Percentiles rank a stretch among this genome's conserved stretches.
Conservation (phyloP, 2,329 filamentous ascomycete genomes). For the Lachnellula occidentalis region DNA sequence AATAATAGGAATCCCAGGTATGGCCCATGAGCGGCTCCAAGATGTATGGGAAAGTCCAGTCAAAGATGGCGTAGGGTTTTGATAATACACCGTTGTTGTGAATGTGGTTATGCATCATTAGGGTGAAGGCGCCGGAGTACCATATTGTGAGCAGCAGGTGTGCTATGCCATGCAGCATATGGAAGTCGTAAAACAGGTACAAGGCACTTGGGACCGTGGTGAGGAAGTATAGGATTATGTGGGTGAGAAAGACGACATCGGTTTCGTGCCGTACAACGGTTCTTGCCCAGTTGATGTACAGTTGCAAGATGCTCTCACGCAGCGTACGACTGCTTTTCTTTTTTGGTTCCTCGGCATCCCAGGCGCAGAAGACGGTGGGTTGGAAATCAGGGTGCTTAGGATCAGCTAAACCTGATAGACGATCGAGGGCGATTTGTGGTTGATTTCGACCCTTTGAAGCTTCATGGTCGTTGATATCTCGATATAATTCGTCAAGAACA, state of each 20-base stretch:
- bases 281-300: slow-evolving; percentile 19
- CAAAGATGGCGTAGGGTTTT: slow-evolving; percentile 50
- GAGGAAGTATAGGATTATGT: slow-evolving; percentile 65
- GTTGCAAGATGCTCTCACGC: slow-evolving; percentile 6
- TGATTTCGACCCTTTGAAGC: not conserved
- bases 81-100: slow-evolving; percentile 66
- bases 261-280: slow-evolving; percentile 30
- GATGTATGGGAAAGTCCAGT: slow-evolving; percentile 65
- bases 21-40: slow-evolving; percentile 74
- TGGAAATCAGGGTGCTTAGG: slow-evolving; percentile 14
- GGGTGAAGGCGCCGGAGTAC: slow-evolving; percentile 68
- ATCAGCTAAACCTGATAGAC: not conserved
- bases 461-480: slow-evolving; percentile 5
- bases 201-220: slow-evolving; percentile 66
- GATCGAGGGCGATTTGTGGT: not conserved
- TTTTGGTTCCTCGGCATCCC: slow-evolving; percentile 16
- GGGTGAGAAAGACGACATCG: slow-evolving; percentile 74
- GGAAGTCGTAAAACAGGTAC: slow-evolving; percentile 60
- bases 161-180: slow-evolving; percentile 59
- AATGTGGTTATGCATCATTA: slow-evolving; percentile 83
- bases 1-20: slow-evolving; percentile 81
- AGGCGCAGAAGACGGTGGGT: slow-evolving; percentile 20
- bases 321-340: slow-evolving; percentile 10
- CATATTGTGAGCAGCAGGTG: slow-evolving; percentile 62
- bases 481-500: slow-evolving; percentile 7